Evolutionary conservation across 768 basidiomycete species (phyloP), one percentile per base, ranked within the genome.

Genomic region (Lactifluus volemus): DNA sequence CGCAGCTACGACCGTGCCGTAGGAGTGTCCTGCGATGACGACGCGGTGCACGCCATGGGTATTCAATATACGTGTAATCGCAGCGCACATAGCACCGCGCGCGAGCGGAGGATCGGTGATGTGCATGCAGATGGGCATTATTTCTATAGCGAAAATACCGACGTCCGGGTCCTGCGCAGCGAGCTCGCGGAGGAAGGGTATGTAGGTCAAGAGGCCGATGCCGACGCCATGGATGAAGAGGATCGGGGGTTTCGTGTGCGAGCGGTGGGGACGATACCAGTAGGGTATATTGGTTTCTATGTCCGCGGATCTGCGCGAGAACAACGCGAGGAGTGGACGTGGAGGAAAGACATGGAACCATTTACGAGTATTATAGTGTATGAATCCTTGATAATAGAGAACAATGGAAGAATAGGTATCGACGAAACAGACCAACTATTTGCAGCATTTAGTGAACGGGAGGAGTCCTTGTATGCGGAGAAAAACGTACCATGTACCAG

Each of bases 171-270:
- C 75, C 19, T 67, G 69, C 1, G 63, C 60, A 11, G 74, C 65
- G 12, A 86, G 67, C 29, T 81, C 80, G 3, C 69, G 69, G 54
- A 88, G 65, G 64, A 87, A 82, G 3, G 75, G 68, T 1, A 75
- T 49, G 60, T 88, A 87, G 0, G 84, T 80, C 67, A 75, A 79
- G 45, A 86, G 70, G 36, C 86, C 86, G 57, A 88, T 84, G 10
- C 85, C 86, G n/a, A 86, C 81, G 10, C 85, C 86, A 57, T 88
- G 85, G 1, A 88, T 65, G 66, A 87, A 85, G n/a, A 86, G 68
- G 10, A 88, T 70, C 0, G 85, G 83, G 9, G 73, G 71, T 61
- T 79, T 81, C 1, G 73, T 73, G 9, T 53, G 55, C 4, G 81
- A 79, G 38, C 70, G 74, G 60, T 85, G 84, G 39, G 79, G 77